phyloP scores from a whole-genome alignment of 805 yeast genomes.

The Candida krabiensis region DNA sequence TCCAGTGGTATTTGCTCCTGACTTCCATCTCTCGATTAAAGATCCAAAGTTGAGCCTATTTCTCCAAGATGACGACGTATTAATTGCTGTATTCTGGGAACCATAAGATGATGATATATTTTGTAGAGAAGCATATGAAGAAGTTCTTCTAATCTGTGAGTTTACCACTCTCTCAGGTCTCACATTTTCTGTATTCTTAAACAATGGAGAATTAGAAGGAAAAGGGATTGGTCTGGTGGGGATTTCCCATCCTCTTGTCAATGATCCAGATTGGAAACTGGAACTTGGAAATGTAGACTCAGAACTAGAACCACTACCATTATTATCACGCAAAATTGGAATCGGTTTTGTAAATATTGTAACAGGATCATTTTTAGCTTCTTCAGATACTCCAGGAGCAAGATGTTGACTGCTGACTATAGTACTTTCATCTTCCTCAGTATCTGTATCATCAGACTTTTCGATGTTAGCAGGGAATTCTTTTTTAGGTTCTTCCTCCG shows the following conservation, averaged over 20 bases:
- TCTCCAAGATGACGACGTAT: conserved; percentile 29
- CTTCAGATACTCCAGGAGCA: neutral
- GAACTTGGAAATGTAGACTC: conserved; percentile 15
- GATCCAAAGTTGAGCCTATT: conserved; percentile 27
- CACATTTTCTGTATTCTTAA: conserved; percentile 11
- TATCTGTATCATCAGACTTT: neutral
- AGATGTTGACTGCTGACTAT: conserved; percentile 1
- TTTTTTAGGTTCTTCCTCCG: neutral
- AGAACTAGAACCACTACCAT: conserved; percentile 3
- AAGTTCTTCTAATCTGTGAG: conserved; percentile 26
- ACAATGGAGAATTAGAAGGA: conserved; percentile 22
- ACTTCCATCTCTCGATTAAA: conserved; percentile 30
- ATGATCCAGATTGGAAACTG: conserved; percentile 14
- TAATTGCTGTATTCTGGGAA: conserved; percentile 17
- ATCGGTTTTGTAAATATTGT: conserved; percentile 19
- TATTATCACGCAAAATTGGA: conserved; percentile 18
- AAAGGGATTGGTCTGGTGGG: conserved; percentile 25
- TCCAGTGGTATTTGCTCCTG: conserved; percentile 5
- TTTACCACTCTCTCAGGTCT: conserved; percentile 21
- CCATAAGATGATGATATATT: conserved; percentile 39
- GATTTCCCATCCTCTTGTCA: conserved; percentile 46
- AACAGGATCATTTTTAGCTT: conserved; percentile 1
- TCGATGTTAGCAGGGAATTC: neutral
- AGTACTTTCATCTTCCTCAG: conserved; percentile 6
- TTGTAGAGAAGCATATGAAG: conserved; percentile 37